Conservation (phyloP, 495 filamentous ascomycete genomes). For the Sabuloglossum arenarium region DNA sequence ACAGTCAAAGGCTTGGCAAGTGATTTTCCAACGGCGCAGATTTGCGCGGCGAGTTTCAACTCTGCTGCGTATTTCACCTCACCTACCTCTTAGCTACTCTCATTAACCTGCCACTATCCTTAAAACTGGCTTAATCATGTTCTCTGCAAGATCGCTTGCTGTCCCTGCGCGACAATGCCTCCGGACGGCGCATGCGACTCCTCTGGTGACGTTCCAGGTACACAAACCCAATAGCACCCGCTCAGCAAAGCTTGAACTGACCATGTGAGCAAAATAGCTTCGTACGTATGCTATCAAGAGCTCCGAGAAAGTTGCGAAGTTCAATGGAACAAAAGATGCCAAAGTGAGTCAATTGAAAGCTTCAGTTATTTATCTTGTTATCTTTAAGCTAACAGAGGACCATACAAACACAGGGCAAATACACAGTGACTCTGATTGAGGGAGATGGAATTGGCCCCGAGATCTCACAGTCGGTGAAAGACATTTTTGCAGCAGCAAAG, state of each 20-base stretch:
- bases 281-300: constrained; percentile 24
- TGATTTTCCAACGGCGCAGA: not conserved
- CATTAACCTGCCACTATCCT: constrained; percentile 23
- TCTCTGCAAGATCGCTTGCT: constrained; percentile 35
- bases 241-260: not conserved
- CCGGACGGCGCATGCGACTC: constrained; percentile 26
- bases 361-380: not conserved
- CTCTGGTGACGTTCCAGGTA: constrained; percentile 25
- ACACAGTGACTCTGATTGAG: constrained; percentile 90
- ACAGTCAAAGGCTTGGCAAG: not conserved
- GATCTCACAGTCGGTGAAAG: constrained; percentile 91
- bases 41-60: not conserved
- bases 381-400: constrained; percentile 1
- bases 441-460: constrained; percentile 97
- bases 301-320: constrained; percentile 70
- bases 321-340: constrained; percentile 69
- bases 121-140: constrained; percentile 24
- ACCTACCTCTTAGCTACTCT: constrained; percentile 13
- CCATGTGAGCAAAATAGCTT: constrained; percentile 7
- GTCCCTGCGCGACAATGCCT: constrained; percentile 33
- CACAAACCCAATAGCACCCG: constrained; percentile 9
- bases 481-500: constrained; percentile 89
- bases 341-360: constrained; percentile 38
- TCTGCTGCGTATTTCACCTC: constrained; percentile 8
- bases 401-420: constrained; percentile 50